Base-by-base conservation (phyloP, 768 basidiomycete species). In the Agrocybe praecox region DNA sequence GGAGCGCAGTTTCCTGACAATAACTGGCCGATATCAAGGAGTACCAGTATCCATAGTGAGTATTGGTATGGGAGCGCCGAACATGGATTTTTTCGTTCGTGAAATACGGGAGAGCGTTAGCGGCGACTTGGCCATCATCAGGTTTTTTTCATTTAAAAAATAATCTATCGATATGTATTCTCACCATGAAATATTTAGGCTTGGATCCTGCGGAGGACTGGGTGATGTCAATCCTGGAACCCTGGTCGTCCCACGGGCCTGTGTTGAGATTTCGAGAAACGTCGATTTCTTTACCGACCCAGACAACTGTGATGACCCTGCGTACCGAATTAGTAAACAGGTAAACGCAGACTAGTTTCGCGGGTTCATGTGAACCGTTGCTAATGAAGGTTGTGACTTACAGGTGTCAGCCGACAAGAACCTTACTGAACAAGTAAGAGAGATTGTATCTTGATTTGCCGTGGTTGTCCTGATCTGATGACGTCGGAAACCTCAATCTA, bases 81-180 rank as follows among this genome's bases (percentile, higher is more conserved):
- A 90, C 72, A 88, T 87, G 74, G 92, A 94, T 70, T 94, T 93
- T 72, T 91, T 93, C 68, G 82, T 94, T 19, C 83, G 91, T 59
- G 91, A 94, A 72, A 84, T 81, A 22, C 80, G 90, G 58, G 92
- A 92, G 69, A 86, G 87, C 62, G 69, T 91, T 36, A 77, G 69
- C 56, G 91, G 91, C 15, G 82, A 84, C 67, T 76, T 84, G 75
- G 68, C 69, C 56, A 69, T 83, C 46, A 69, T 84, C 63, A 80
- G 82, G 81, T 81, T 69, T 49, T 42, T 29, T 29, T 29, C 26
- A 9, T 29, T 29, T 29, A 29, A 29, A 29, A 29, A 29, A 5
- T 29, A 29, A 29, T 29, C 9, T 29, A 4, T 5, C 5, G 26
- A 4, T 29, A 29, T n/a, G n/a, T n/a, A 29, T 29, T 29, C 26